phyloP scores from a whole-genome alignment of 2,329 filamentous ascomycete species.

The Phoma sp. region DNA sequence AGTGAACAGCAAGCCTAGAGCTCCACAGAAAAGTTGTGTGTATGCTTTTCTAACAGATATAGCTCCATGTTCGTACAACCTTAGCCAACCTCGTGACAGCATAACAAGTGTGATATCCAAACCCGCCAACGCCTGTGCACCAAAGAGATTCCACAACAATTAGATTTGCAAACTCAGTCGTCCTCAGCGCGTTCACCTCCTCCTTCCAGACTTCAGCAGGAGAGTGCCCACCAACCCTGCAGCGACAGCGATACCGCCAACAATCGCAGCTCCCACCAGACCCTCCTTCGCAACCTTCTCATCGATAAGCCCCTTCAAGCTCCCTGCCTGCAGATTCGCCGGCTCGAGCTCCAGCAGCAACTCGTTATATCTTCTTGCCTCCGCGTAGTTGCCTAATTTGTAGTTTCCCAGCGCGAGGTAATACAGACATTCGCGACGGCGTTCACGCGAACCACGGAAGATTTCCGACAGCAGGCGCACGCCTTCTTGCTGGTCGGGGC shows the following conservation, averaged over 20 bases:
- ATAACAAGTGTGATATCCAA: conserved; percentile 21
- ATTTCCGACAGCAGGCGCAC: conserved; percentile 94
- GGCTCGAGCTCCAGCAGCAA: conserved; percentile 89
- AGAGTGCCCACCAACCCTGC: conserved; percentile 93
- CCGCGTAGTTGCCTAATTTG: conserved; percentile 96
- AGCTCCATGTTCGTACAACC: conserved; percentile 13
- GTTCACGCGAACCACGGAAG: conserved; percentile 90
- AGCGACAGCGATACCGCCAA: conserved; percentile 89
- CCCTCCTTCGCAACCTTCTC: conserved; percentile 96
- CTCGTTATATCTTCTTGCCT: conserved; percentile 94
- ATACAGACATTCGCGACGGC: conserved; percentile 96
- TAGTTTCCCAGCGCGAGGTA: conserved; percentile 97
- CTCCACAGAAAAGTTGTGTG: not conserved
- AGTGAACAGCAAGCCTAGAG: not conserved
- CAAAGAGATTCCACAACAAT: not conserved
- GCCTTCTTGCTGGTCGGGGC: conserved; percentile 89
- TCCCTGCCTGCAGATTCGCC: conserved; percentile 86
- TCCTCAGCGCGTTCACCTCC: conserved; percentile 1
- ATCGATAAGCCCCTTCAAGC: conserved; percentile 86
- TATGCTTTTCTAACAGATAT: not conserved
- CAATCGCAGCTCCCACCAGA: conserved; percentile 90
- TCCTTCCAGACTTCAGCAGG: conserved; percentile 73
- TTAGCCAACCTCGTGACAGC: conserved; percentile 7
- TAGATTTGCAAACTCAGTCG: not conserved
- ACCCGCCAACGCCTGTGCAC: conserved; percentile 38